These are phyloP conservation scores for Linum lewisii DNA, from an alignment of 345 rosid genomes.

Conservation along the genomic window DNA sequence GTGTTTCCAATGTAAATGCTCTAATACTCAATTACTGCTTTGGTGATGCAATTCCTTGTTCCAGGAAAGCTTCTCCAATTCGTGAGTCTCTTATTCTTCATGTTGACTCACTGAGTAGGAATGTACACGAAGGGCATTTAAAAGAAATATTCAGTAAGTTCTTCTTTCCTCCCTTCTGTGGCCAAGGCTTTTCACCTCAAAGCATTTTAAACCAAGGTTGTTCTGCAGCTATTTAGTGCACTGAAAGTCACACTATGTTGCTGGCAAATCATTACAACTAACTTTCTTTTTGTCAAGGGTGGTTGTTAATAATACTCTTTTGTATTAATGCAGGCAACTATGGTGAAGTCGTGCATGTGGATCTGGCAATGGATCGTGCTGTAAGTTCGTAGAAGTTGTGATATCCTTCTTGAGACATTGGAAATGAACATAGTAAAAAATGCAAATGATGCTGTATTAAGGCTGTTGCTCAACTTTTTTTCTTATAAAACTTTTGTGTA, in stretches of 20 bases:
- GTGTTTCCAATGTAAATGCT: neutral
- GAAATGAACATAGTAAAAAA: neutral
- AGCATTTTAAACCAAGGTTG: neutral
- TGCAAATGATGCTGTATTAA: neutral
- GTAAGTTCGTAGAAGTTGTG: conserved; percentile 38
- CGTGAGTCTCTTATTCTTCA: conserved; percentile 83
- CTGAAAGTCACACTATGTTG: no score
- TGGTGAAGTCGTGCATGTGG: conserved; percentile 84
- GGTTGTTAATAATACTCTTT: conserved; percentile 4
- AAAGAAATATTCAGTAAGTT: conserved; percentile 81
- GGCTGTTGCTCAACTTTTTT: neutral
- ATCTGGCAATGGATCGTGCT: conserved; percentile 79
- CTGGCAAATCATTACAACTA: no score
- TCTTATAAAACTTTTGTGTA: conserved; percentile 13
- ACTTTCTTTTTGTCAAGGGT: neutral
- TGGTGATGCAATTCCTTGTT: conserved; percentile 6
- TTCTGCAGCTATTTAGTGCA: no score
- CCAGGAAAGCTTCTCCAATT: conserved; percentile 71
- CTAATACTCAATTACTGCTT: neutral
- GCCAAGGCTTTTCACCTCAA: neutral
- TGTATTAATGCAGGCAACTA: conserved; percentile 47
- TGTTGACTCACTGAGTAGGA: conserved; percentile 76
- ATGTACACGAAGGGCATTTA: conserved; percentile 90
- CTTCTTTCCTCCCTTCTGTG: neutral
- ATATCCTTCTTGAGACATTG: neutral